A percentile compares a stretch with the other conserved stretches of the same genome.
These are phyloP conservation scores for Isabelozyma rhagii DNA, from an alignment of 805 yeast genomes.

Conservation along the genomic window DNA sequence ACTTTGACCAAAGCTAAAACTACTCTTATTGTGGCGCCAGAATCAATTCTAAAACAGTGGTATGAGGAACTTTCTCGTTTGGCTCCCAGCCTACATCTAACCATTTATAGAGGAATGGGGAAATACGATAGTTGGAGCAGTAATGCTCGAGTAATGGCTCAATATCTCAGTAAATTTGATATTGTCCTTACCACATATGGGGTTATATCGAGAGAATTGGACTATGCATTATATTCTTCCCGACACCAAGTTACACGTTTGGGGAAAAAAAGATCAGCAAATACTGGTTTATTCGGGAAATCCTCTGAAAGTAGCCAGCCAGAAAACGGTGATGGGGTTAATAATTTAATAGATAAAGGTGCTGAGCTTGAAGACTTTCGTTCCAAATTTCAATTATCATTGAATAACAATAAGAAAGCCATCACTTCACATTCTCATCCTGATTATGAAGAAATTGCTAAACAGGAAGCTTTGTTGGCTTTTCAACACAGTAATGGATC, in stretches of 20 bases:
- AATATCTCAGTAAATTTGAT: slow-evolving; percentile 60
- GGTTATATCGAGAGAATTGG: slow-evolving; percentile 69
- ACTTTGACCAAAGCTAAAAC: slow-evolving; percentile 55
- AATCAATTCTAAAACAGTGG: slow-evolving; percentile 85
- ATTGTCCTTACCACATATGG: slow-evolving; percentile 78
- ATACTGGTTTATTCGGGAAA: slow-evolving; percentile 6
- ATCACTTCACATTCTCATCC: slow-evolving; percentile 18
- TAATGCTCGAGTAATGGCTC: slow-evolving; percentile 44
- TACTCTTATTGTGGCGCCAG: slow-evolving; percentile 83
- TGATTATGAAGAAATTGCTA: slow-evolving; percentile 30
- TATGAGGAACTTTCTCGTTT: slow-evolving; percentile 58
- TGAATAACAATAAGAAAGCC: slow-evolving; percentile 16
- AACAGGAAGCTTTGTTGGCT: slow-evolving; percentile 30
- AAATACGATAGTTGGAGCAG: slow-evolving; percentile 23
- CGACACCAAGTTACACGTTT: slow-evolving; percentile 42
- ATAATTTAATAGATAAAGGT: slow-evolving; percentile 1
- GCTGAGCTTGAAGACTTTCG: slow-evolving; percentile 14
- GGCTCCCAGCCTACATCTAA: slow-evolving; percentile 60
- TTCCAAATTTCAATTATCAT: slow-evolving; percentile 23
- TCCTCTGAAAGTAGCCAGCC: slow-evolving; percentile 5
- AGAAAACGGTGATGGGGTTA: not conserved
- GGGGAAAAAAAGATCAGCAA: slow-evolving; percentile 26
- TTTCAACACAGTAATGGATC: slow-evolving; percentile 24
- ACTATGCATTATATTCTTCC: slow-evolving; percentile 73
- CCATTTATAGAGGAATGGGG: slow-evolving; percentile 59